These are phyloP conservation scores for Fusarium musae DNA, from an alignment of 2,329 filamentous ascomycete species.

Conservation along the genomic window DNA sequence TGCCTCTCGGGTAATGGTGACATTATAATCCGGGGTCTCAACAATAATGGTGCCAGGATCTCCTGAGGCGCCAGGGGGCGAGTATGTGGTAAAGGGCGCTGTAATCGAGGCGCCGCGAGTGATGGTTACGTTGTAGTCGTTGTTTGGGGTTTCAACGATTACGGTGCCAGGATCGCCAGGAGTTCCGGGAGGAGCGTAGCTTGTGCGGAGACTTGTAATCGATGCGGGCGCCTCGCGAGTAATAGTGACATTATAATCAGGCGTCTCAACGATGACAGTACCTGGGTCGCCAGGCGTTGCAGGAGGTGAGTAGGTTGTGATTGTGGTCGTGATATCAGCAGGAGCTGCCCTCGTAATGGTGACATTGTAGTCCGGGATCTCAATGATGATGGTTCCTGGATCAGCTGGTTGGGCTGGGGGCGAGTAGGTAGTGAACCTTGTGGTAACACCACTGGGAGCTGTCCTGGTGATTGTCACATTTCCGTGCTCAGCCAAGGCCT, in stretches of 20 bases:
- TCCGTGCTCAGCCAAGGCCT: conserved; percentile 20
- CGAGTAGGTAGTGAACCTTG: conserved; percentile 19
- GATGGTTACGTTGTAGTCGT: conserved; percentile 20
- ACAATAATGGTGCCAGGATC: conserved; percentile 26
- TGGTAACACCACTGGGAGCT: conserved; percentile 23
- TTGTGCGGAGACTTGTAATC: conserved; percentile 18
- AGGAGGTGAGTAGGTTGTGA: conserved; percentile 31
- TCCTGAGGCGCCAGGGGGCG: conserved; percentile 8
- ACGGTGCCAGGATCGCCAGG: conserved; percentile 26
- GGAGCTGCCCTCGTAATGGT: conserved; percentile 27
- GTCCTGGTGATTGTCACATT: conserved; percentile 29
- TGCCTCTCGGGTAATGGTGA: conserved; percentile 16
- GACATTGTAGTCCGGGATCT: conserved; percentile 27
- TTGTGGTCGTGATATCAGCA: conserved; percentile 13
- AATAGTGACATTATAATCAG: conserved; percentile 31
- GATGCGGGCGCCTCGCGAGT: conserved; percentile 15
- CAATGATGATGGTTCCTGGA: conserved; percentile 26
- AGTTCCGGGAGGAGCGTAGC: conserved; percentile 15
- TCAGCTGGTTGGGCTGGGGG: conserved; percentile 23
- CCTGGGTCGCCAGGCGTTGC: conserved; percentile 25
- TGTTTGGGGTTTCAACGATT: conserved; percentile 20
- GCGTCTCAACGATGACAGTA: conserved; percentile 29
- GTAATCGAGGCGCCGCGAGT: conserved; percentile 19
- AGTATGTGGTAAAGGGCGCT: conserved; percentile 8
- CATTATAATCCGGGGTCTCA: conserved; percentile 27